phyloP scores from a whole-genome alignment of 129 eudicot species.

The Cynara cardunculus region DNA sequence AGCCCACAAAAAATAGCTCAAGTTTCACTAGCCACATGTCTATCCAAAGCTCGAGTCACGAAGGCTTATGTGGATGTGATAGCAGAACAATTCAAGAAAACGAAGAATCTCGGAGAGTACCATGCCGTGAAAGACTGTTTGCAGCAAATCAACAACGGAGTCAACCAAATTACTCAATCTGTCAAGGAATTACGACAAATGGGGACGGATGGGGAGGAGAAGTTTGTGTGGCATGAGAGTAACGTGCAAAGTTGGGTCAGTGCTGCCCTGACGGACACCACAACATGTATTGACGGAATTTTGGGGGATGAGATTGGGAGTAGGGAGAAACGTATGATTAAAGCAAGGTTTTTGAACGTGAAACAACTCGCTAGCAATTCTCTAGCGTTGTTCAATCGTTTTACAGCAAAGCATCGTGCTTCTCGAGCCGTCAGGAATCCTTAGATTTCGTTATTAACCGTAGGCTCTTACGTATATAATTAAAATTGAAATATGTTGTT shows the following conservation, averaged over 20 bases:
- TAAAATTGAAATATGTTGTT: neutral
- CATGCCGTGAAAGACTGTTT: slow-evolving; percentile 47
- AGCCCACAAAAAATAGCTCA: slow-evolving; percentile 54
- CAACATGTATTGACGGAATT: slow-evolving; percentile 48
- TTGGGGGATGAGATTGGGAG: slow-evolving; percentile 38
- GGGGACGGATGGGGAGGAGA: slow-evolving; percentile 28
- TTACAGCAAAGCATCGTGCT: slow-evolving; percentile 56
- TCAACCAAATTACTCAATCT: slow-evolving; percentile 48
- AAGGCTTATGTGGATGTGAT: slow-evolving; percentile 42
- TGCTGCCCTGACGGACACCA: slow-evolving; percentile 58
- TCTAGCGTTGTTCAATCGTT: slow-evolving; percentile 55
- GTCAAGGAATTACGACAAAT: slow-evolving; percentile 43
- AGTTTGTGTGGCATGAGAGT: slow-evolving; percentile 62
- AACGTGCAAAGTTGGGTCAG: slow-evolving; percentile 67
- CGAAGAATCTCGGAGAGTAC: slow-evolving; percentile 34
- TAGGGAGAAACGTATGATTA: slow-evolving; percentile 41
- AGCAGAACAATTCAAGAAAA: slow-evolving; percentile 32
- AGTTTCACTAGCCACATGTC: slow-evolving; percentile 48
- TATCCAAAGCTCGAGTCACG: slow-evolving; percentile 40
- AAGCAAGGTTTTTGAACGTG: slow-evolving; percentile 56
- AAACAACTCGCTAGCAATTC: slow-evolving; percentile 63
- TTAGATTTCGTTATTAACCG: neutral
- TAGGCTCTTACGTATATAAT: neutral
- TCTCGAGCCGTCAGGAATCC: slow-evolving; percentile 42
- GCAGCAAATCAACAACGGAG: slow-evolving; percentile 46